These are phyloP conservation scores for Cinchona pubescens DNA, from an alignment of 257 asterid species.

Conservation along the genomic window DNA sequence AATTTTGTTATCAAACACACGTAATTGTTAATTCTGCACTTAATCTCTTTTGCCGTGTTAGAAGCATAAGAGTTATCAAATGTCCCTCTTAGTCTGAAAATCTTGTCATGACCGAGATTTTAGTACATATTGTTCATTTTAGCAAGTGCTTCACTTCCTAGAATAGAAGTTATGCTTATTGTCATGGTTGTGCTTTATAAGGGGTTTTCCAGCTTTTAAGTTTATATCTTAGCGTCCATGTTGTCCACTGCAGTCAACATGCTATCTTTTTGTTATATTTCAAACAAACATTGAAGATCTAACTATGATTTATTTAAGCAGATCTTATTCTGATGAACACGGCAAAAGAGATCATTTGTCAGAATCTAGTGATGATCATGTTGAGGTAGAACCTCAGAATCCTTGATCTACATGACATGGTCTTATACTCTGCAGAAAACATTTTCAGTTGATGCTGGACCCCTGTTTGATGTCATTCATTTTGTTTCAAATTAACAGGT, in stretches of 20 bases:
- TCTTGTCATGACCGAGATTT: neutral
- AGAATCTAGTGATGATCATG: neutral
- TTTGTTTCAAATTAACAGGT: conserved; percentile 37
- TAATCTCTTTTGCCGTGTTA: neutral
- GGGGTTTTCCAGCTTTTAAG: conserved; percentile 1
- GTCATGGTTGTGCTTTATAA: neutral
- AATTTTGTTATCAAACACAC: conserved; percentile 1
- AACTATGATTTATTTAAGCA: conserved; percentile 29
- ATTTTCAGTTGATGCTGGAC: neutral
- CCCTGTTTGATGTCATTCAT: conserved; percentile 12
- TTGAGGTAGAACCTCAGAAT: neutral
- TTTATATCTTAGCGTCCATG: neutral
- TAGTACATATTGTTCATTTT: neutral
- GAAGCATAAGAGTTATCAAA: neutral
- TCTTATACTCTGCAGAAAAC: neutral
- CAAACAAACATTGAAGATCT: conserved; percentile 13
- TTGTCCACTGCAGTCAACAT: no score
- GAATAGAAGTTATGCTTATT: neutral
- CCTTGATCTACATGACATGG: neutral
- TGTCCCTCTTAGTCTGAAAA: neutral
- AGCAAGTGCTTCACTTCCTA: neutral
- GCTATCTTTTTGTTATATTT: neutral
- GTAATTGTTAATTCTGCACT: neutral
- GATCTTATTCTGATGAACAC: conserved; percentile 32
- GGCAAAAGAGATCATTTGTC: neutral